phyloP scores from a whole-genome alignment of 345 rosid species.

The Geranium rotundifolium region DNA sequence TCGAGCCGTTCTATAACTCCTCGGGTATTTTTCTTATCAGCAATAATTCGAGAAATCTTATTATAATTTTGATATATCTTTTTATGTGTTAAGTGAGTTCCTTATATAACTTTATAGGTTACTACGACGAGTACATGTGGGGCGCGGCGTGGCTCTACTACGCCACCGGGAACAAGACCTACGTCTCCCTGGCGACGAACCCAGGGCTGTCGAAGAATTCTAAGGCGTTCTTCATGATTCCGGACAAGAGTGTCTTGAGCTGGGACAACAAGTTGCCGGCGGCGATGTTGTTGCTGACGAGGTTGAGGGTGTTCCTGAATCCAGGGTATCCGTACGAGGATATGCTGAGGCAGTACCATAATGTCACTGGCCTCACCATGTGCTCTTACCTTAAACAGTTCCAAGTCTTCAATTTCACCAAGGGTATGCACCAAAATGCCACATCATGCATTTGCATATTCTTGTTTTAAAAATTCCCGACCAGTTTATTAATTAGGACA shows the following conservation, averaged over 20 bases:
- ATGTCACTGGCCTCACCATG: slow-evolving; percentile 51
- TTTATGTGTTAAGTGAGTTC: too few species aligned
- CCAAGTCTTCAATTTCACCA: slow-evolving; percentile 56
- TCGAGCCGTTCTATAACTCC: slow-evolving; percentile 57
- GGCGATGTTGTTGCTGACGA: slow-evolving; percentile 71
- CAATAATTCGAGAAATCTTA: too few species aligned
- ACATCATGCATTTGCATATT: neutral
- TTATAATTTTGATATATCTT: too few species aligned
- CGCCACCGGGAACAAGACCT: slow-evolving; percentile 69
- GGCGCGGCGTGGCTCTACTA: slow-evolving; percentile 72
- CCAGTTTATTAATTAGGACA: too few species aligned
- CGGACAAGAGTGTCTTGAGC: slow-evolving; percentile 32
- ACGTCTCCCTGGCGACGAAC: slow-evolving; percentile 44
- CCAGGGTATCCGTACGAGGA: slow-evolving; percentile 85
- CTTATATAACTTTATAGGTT: slow-evolving; percentile 15
- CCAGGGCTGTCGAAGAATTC: slow-evolving; percentile 44
- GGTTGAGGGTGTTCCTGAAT: slow-evolving; percentile 54
- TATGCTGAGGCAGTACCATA: slow-evolving; percentile 61
- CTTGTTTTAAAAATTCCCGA: too few species aligned
- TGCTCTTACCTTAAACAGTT: slow-evolving; percentile 63
- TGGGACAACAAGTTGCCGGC: slow-evolving; percentile 90
- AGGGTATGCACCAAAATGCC: slow-evolving; percentile 21
- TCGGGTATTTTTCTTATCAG: neutral
- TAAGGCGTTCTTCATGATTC: slow-evolving; percentile 33
- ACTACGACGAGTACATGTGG: slow-evolving; percentile 84